Evolutionary conservation across 306 rosid species (phyloP), one percentile per base, ranked within the genome.

Genomic region (Prosopis cineraria): DNA sequence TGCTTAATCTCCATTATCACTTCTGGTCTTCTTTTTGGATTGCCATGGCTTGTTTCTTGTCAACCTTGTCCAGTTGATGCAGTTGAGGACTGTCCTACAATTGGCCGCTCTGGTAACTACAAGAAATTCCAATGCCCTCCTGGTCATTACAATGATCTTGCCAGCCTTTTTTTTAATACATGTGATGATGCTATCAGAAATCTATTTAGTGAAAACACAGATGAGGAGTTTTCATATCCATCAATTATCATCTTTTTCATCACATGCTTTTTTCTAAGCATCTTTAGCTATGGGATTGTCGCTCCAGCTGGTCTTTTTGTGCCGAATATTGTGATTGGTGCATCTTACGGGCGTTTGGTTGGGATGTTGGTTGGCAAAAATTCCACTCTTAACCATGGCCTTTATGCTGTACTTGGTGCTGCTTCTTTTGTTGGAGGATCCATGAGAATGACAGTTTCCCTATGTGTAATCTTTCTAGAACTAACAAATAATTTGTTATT

Each of bases 31-130:
- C 98, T 95, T 72, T 95, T 95, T 47, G 99, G 99, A 79, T 85
- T 95, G 74, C 99, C 99, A 34, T 95, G 91, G 90, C 55, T 93
- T n/a, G 92, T 93, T 24, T 34, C 90, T 60, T 95, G 99, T 87
- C 91, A 68, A 77, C 81, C 91, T 73, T 93, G 99, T 78, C 99
- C 99, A 29, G 12, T 71, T 39, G 85, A 86, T 78, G 87, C 99
- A 66, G 58, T 69, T 39, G 98, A 95, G 84, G 90, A 85, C 41
- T 95, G 99, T 76, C 99, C 99, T 24, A 91, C 99, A 43, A 91
- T 95, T 52, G 98, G 98, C 72, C 92, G 98, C 79, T 95, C 99
- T 4, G 99, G 99, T 67, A 93, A 88, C 94, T 95, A 88, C 90
- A 95, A 95, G 91, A 95, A 91, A 90, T 95, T 95, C 48, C 98